Percentiles rank a stretch among this genome's conserved stretches.
phyloP scores from a whole-genome alignment of 306 rosid species.

The Acacia melanoxylon region DNA sequence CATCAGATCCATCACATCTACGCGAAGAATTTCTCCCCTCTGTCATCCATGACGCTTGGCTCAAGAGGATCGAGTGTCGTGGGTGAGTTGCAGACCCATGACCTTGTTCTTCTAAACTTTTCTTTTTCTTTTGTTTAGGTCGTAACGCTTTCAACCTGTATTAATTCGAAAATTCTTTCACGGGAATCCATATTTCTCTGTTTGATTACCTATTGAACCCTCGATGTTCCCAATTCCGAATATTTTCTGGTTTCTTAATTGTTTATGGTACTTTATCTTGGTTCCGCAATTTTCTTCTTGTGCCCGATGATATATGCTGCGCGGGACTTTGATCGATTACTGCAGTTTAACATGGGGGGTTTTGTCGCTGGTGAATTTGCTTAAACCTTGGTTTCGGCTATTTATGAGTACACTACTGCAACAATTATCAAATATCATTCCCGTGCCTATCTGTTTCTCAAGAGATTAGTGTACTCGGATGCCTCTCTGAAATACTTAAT shows the following conservation, averaged over 20 bases:
- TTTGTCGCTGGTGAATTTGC: neutral
- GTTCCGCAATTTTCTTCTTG: neutral
- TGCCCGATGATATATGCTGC: neutral
- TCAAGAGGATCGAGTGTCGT: conserved; percentile 77
- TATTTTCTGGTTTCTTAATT: neutral
- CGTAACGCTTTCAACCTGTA: neutral
- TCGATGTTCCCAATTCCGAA: neutral
- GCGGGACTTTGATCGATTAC: neutral
- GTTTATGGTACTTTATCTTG: neutral
- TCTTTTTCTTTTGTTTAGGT: neutral
- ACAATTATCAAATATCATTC: neutral
- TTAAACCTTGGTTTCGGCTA: neutral
- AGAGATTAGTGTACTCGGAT: neutral
- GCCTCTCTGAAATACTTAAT: neutral
- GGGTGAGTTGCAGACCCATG: conserved; percentile 47
- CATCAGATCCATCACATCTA: conserved; percentile 46
- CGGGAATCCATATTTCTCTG: conserved; percentile 14
- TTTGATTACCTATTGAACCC: conserved; percentile 4
- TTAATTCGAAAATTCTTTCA: neutral
- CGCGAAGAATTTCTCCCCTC: neutral
- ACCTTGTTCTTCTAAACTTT: neutral
- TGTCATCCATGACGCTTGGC: conserved; percentile 75
- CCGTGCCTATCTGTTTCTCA: neutral
- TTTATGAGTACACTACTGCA: neutral
- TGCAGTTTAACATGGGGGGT: neutral